Percentiles rank a stretch among this genome's conserved stretches.
Conservation (phyloP, 2,329 filamentous ascomycete genomes). For the Pseudocercospora vitis region DNA sequence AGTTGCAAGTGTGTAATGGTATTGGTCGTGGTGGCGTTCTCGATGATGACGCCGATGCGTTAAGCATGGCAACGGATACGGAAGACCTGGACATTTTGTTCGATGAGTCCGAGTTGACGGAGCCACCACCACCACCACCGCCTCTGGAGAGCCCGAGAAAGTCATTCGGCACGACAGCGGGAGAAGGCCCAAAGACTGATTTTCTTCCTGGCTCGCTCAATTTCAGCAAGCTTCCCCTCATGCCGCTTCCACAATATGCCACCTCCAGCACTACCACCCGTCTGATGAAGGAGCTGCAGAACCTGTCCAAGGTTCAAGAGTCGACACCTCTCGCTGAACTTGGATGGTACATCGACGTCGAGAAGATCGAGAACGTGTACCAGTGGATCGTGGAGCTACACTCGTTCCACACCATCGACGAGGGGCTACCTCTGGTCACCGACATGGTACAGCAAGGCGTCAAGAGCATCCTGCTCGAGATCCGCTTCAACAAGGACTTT, state of each 20-base stretch:
- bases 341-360: slow-evolving; percentile 78
- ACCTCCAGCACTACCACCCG: slow-evolving; percentile 60
- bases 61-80: slow-evolving; percentile 51
- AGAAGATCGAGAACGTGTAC: slow-evolving; percentile 70
- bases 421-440: slow-evolving; percentile 63
- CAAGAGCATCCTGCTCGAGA: slow-evolving; percentile 73
- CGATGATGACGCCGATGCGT: slow-evolving; percentile 41
- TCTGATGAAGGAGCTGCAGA: slow-evolving; percentile 64
- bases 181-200: slow-evolving; percentile 46
- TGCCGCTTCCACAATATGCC: slow-evolving; percentile 67
- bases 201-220: slow-evolving; percentile 70
- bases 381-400: slow-evolving; percentile 92
- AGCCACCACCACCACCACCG: neutral
- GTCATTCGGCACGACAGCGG: slow-evolving; percentile 1
- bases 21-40: slow-evolving; percentile 42
- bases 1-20: slow-evolving; percentile 22
- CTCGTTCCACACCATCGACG: slow-evolving; percentile 58
- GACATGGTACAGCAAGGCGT: slow-evolving; percentile 68
- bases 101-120: slow-evolving; percentile 28
- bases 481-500: slow-evolving; percentile 75
- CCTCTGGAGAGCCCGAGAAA: neutral
- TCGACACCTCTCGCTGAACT: slow-evolving; percentile 62
- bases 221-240: slow-evolving; percentile 59
- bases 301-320: slow-evolving; percentile 64
- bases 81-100: slow-evolving; percentile 50